Evolutionary conservation across 306 rosid species (phyloP).

Genomic region (Luffa acutangula): DNA sequence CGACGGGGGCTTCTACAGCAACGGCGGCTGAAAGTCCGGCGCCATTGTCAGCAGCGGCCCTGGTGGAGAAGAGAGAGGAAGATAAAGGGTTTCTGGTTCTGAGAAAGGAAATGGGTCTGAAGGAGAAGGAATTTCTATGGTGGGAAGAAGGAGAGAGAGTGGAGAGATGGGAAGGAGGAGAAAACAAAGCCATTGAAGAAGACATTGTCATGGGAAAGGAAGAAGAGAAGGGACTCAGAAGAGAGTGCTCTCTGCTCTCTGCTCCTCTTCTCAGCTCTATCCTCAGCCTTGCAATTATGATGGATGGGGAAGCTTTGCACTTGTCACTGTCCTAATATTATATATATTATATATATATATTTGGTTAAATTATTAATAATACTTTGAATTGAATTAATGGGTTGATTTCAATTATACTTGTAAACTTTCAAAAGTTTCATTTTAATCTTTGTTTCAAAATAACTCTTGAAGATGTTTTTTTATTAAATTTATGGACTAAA

Average conservation of each 20-base stretch:
- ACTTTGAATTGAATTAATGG: too few relatives aligned
- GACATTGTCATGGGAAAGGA: constrained; percentile 17
- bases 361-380: too few relatives aligned
- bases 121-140: constrained; percentile 24
- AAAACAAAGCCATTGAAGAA: constrained; percentile 57
- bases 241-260: background rate
- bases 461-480: too few relatives aligned
- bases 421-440: too few relatives aligned
- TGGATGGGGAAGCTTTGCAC: background rate
- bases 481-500: too few relatives aligned
- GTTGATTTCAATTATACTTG: too few relatives aligned
- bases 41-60: constrained; percentile 48
- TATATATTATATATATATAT: too few relatives aligned
- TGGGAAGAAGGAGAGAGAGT: constrained; percentile 29
- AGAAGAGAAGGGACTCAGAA: constrained; percentile 14
- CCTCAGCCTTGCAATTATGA: constrained; percentile 16
- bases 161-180: constrained; percentile 45
- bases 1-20: constrained; percentile 20
- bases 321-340: background rate
- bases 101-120: constrained; percentile 23
- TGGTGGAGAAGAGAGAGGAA: constrained; percentile 15
- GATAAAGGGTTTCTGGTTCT: constrained; percentile 22
- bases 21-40: constrained; percentile 29
- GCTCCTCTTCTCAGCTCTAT: background rate
- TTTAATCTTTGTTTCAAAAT: too few relatives aligned